A percentile compares a stretch with the other conserved stretches of the same genome.
Evolutionary conservation across 1,139 yeast species (phyloP).

Genomic region (Ogataea hybrid): DNA sequence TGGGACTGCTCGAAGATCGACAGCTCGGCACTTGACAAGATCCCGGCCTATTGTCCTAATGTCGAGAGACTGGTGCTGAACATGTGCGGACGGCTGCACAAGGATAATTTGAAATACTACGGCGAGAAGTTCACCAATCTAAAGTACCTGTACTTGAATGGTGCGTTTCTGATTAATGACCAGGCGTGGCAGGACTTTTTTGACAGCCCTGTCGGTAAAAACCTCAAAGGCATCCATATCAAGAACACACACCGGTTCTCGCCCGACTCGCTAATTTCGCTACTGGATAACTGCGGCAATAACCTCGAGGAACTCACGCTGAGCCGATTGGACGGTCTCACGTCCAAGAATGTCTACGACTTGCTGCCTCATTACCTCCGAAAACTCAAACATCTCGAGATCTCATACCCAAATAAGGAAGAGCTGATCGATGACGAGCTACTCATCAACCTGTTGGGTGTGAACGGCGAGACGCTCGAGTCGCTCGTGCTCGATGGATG

Average conservation of each 20-base stretch:
- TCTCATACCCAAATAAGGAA: conserved; percentile 65
- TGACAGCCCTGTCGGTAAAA: conserved; percentile 38
- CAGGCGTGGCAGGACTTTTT: conserved; percentile 75
- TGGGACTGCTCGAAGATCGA: no score
- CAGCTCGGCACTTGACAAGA: no score
- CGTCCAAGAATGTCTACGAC: conserved; percentile 55
- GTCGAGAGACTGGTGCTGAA: no score
- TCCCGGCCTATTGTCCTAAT: no score
- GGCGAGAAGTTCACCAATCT: no score
- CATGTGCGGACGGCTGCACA: no score
- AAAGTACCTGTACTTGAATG: conserved; percentile 61
- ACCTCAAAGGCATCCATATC: conserved; percentile 56
- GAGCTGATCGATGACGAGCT: conserved; percentile 72
- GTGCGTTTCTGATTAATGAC: conserved; percentile 82
- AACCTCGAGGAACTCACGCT: conserved; percentile 51
- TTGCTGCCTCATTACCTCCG: conserved; percentile 62
- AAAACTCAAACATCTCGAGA: conserved; percentile 54
- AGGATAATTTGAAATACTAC: no score
- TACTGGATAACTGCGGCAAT: conserved; percentile 63
- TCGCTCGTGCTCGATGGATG: conserved; percentile 71
- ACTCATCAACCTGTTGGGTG: conserved; percentile 58
- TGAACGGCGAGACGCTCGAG: conserved; percentile 60
- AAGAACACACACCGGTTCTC: conserved; percentile 83
- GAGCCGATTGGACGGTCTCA: conserved; percentile 71
- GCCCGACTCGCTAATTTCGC: conserved; percentile 58